Conservation (phyloP, 75 land plant species). For the Pinus taeda region DNA sequence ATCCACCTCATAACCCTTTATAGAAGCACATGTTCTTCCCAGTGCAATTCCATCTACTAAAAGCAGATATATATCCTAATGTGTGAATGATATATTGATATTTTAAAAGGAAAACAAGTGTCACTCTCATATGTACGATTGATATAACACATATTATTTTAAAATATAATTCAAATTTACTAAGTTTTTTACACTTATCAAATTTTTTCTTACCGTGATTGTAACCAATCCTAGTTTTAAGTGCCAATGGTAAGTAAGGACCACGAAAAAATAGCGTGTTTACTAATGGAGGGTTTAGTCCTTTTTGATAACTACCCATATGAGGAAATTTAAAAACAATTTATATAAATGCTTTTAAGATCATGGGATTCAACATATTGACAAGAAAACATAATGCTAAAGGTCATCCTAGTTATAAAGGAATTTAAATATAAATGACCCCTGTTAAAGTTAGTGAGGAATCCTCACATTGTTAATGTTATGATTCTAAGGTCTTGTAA, state of each 20-base stretch:
- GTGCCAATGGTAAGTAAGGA: background rate
- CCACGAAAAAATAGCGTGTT: background rate
- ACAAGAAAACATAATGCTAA: too few species aligned
- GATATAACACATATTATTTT: too few species aligned
- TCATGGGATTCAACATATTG: too few species aligned
- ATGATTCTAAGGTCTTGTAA: conserved; percentile 53
- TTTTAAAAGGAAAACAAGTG: too few species aligned
- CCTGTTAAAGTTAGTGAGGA: too few species aligned
- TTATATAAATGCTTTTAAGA: too few species aligned
- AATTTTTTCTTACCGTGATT: background rate
- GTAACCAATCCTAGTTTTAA: background rate
- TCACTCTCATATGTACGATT: too few species aligned
- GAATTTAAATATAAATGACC: too few species aligned
- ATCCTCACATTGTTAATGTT: conserved; percentile 59
- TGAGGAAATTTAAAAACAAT: background rate
- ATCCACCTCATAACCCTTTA: conserved; percentile 67
- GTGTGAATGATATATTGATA: too few species aligned
- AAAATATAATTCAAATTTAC: too few species aligned
- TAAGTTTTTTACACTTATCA: too few species aligned
- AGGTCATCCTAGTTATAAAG: too few species aligned
- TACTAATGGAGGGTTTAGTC: conserved; percentile 26
- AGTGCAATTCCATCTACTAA: conserved; percentile 66
- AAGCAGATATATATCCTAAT: background rate
- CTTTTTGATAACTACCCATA: conserved; percentile 29
- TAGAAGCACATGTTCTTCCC: conserved; percentile 71